These are phyloP conservation scores for Halophytophthora polymorphica DNA, from an alignment of 352 stramenopile genomes.

Conservation along the genomic window DNA sequence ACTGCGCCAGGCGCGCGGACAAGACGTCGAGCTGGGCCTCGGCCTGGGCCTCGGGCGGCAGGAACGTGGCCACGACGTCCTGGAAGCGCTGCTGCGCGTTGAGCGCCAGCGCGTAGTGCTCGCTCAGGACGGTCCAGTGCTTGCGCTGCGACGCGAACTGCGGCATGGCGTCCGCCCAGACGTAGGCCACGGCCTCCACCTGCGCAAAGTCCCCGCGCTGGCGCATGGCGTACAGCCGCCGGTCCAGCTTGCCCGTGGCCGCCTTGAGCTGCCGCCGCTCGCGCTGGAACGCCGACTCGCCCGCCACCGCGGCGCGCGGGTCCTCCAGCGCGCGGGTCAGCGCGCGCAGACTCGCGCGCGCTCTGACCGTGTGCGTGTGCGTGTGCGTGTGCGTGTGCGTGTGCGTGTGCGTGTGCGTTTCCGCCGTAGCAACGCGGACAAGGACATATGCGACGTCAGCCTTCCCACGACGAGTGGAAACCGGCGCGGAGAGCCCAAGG, in stretches of 20 bases:
- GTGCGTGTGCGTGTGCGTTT: too few relatives aligned
- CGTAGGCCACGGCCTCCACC: constrained; percentile 48
- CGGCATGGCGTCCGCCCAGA: constrained; percentile 52
- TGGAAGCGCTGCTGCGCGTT: constrained; percentile 53
- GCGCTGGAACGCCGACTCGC: constrained; percentile 33
- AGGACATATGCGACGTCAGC: too few relatives aligned
- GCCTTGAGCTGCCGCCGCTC: constrained; percentile 45
- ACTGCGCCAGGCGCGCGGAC: constrained; percentile 39
- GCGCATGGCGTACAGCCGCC: constrained; percentile 31
- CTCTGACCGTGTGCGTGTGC: constrained; percentile 15
- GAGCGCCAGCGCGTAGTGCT: constrained; percentile 48
- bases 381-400: too few relatives aligned
- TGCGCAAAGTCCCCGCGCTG: constrained; percentile 32
- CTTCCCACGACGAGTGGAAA: too few relatives aligned
- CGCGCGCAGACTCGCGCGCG: constrained; percentile 19
- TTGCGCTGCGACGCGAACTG: constrained; percentile 40
- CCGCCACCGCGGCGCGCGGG: constrained; percentile 7
- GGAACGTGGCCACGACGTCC: constrained; percentile 51
- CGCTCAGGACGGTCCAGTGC: constrained; percentile 44
- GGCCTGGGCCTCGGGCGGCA: constrained; percentile 1
- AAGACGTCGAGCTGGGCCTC: constrained; percentile 19
- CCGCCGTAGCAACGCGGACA: too few relatives aligned
- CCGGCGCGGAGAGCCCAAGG: too few relatives aligned
- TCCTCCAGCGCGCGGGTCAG: constrained; percentile 20
- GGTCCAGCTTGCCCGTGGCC: constrained; percentile 47